These are phyloP conservation scores for Aureobasidium sp. DNA, from an alignment of 2,329 filamentous ascomycete genomes.

Conservation along the genomic window DNA sequence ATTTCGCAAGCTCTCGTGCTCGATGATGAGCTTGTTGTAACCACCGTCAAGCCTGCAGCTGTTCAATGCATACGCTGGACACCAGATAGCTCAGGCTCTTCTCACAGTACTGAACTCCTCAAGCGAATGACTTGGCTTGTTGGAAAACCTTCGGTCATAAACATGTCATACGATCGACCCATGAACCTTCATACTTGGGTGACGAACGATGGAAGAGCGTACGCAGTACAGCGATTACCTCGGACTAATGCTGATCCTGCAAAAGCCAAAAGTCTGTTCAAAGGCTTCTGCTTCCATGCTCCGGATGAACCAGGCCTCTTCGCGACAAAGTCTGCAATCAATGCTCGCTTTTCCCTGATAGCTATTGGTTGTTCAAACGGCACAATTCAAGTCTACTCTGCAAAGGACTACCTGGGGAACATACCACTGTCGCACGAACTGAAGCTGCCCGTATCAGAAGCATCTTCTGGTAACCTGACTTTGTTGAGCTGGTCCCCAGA, in stretches of 20 bases:
- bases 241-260: conserved; percentile 33
- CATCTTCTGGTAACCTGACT: conserved; percentile 62
- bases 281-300: conserved; percentile 82
- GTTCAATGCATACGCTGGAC: conserved; percentile 96
- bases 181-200: conserved; percentile 97
- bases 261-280: conserved; percentile 63
- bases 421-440: conserved; percentile 81
- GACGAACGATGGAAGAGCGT: conserved; percentile 77
- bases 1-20: conserved; percentile 82
- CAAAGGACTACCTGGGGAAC: conserved; percentile 87
- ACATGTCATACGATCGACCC: conserved; percentile 89
- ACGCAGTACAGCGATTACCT: conserved; percentile 71
- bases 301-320: conserved; percentile 54
- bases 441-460: conserved; percentile 57
- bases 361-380: conserved; percentile 78
- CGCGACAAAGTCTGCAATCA: conserved; percentile 73
- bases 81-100: conserved; percentile 69
- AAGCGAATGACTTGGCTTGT: conserved; percentile 80
- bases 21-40: conserved; percentile 87
- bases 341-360: conserved; percentile 89
- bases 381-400: conserved; percentile 79
- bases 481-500: conserved; percentile 85
- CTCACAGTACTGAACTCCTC: conserved; percentile 85
- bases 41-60: conserved; percentile 85
- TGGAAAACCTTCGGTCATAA: conserved; percentile 65